phyloP scores from a whole-genome alignment of 306 rosid species.

The Lotus japonicus region DNA sequence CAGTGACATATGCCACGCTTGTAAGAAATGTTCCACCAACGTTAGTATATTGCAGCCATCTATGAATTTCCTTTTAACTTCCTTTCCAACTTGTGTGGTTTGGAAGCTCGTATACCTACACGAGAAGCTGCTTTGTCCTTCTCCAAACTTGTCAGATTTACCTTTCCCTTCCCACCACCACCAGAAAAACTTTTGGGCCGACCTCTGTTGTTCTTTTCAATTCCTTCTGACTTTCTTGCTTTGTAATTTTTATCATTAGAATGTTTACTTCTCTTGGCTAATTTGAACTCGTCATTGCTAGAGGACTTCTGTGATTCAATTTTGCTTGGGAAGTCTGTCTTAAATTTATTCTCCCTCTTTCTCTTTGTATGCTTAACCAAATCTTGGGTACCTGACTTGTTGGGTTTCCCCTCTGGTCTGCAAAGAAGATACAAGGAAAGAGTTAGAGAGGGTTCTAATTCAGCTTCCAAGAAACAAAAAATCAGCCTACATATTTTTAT shows the following conservation, averaged over 20 bases:
- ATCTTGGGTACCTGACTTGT: conserved; percentile 28
- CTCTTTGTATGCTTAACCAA: conserved; percentile 27
- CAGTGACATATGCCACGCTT: conserved; percentile 5
- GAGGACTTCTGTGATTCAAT: conserved; percentile 10
- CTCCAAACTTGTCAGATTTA: not conserved
- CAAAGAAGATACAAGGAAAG: not conserved
- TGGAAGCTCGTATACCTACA: conserved; percentile 27
- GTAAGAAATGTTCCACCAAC: not conserved
- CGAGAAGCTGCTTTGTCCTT: conserved; percentile 24
- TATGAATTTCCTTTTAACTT: conserved; percentile 18
- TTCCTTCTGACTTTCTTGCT: conserved; percentile 25
- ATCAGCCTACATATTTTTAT: not conserved
- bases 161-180: conserved; percentile 34
- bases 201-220: conserved; percentile 16
- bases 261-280: conserved; percentile 29
- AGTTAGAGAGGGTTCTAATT: not conserved
- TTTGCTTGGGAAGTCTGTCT: not conserved
- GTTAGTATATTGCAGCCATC: not conserved
- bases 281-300: conserved; percentile 22
- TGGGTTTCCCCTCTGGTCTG: conserved; percentile 46
- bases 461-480: not conserved
- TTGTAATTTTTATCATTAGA: conserved; percentile 24
- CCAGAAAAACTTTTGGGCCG: conserved; percentile 19
- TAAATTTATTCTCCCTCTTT: conserved; percentile 34
- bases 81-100: conserved; percentile 23